Percentiles rank a stretch among this genome's conserved stretches.
Conservation (phyloP, 768 basidiomycete species). For the Dacryopinax spathularia region DNA sequence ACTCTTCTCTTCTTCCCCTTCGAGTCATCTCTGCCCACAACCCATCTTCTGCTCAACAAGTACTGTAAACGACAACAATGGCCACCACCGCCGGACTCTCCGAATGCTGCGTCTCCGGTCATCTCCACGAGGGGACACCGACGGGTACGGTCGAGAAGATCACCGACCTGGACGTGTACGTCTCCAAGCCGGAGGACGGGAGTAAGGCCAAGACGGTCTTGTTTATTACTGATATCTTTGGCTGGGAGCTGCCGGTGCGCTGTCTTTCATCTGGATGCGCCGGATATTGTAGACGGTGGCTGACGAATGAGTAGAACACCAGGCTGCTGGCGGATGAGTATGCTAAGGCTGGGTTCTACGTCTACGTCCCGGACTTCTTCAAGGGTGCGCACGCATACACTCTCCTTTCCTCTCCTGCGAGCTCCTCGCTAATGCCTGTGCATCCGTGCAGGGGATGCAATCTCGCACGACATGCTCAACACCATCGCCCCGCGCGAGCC, state of each 20-base stretch:
- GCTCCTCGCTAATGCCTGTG: background rate
- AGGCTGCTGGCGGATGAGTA: conserved; percentile 23
- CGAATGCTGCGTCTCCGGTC: background rate
- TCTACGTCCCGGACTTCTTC: conserved; percentile 23
- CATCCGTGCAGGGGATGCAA: conserved; percentile 13
- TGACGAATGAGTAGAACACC: background rate
- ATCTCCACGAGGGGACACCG: conserved; percentile 24
- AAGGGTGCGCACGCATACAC: conserved; percentile 14
- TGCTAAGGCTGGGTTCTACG: conserved; percentile 23
- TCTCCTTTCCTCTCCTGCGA: too few relatives aligned
- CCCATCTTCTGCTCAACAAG: too few relatives aligned
- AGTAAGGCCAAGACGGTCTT: conserved; percentile 21
- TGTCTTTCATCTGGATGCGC: background rate
- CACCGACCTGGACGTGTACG: conserved; percentile 23
- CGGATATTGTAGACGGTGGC: background rate
- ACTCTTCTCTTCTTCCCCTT: too few relatives aligned
- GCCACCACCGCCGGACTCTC: background rate
- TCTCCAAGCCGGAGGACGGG: conserved; percentile 18
- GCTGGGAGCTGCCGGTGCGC: conserved; percentile 17
- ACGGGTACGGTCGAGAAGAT: conserved; percentile 18
- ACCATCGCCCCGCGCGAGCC: conserved; percentile 22
- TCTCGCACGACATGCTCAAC: conserved; percentile 17
- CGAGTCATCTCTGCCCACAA: too few relatives aligned
- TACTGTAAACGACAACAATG: too few relatives aligned
- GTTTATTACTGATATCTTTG: conserved; percentile 26